Evolutionary conservation across 768 basidiomycete genomes (phyloP), one percentile per base, ranked within the genome.

Genomic region (Lyophyllum decastes): DNA sequence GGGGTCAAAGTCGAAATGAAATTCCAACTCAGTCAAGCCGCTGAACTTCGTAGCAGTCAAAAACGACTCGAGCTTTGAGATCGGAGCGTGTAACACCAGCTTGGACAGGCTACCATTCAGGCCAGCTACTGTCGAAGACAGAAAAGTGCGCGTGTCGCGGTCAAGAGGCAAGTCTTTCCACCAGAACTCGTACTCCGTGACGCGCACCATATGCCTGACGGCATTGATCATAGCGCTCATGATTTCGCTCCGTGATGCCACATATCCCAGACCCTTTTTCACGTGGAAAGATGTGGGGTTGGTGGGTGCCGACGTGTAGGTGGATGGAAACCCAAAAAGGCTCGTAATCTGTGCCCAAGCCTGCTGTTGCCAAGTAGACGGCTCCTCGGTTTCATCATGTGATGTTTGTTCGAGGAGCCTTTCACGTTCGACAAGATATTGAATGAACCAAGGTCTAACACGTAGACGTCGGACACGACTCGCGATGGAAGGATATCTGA

Each of bases 361-460:
- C 38, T 46, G 34, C 49, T 33, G 12, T 41, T 46, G 47, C 60
- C 47, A 2, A 38, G 24, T 45, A 10, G 50, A 44, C 10, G 49
- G 22, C 33, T 34, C 40, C 25, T 45, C 48, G 30, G 10, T n/a
- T n/a, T n/a, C n/a, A n/a, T n/a, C n/a, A n/a, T n/a, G n/a, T n/a
- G n/a, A n/a, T n/a, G n/a, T n/a, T n/a, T n/a, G n/a, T n/a, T n/a
- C 4, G 33, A 56, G 25, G n/a, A 66, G 49, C 2, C 52, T 47
- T 41, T 70, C 64, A 33, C 68, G 57, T 46, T 66, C 64, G 17
- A 70, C 56, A 24, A 76, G 69, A 54, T 70, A 70, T 22, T 75
- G 70, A 47, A 79, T 66, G 59, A 78, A 78, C 75, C 78, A 78
- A 10, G 74, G 73, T 1, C 74, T 71, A 21, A 79, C 67, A 40